These are phyloP conservation scores for Neurospora sp. DNA, from an alignment of 495 filamentous ascomycete genomes.

Conservation along the genomic window DNA sequence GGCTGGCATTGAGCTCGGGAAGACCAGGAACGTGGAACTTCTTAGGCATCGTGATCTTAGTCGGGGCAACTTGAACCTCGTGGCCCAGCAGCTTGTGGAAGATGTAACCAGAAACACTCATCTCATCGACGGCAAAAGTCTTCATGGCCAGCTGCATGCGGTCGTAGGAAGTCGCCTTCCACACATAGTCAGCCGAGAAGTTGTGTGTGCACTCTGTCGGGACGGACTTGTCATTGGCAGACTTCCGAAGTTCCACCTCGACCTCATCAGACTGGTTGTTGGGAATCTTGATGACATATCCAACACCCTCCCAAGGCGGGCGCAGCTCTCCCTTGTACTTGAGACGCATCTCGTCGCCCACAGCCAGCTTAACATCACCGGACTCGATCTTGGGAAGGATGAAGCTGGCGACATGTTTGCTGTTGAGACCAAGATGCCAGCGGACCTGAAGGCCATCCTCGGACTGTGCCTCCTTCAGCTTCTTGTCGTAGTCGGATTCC, in stretches of 20 bases:
- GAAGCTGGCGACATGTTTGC: slow-evolving; percentile 95
- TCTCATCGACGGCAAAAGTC: slow-evolving; percentile 95
- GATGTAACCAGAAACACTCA: slow-evolving; percentile 97
- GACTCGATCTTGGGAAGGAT: slow-evolving; percentile 94
- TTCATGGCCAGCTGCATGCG: slow-evolving; percentile 99
- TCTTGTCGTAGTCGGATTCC: slow-evolving; percentile 98
- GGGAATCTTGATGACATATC: slow-evolving; percentile 98
- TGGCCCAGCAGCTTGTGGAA: slow-evolving; percentile 96
- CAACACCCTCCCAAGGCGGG: slow-evolving; percentile 92
- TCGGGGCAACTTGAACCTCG: slow-evolving; percentile 87
- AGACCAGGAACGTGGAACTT: slow-evolving; percentile 95
- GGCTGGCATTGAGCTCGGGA: slow-evolving; percentile 89
- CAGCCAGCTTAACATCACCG: slow-evolving; percentile 94
- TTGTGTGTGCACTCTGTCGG: slow-evolving; percentile 97
- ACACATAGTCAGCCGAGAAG: slow-evolving; percentile 97
- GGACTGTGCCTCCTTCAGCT: slow-evolving; percentile 95
- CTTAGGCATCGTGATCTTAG: slow-evolving; percentile 94
- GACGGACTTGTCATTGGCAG: slow-evolving; percentile 76
- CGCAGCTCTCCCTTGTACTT: slow-evolving; percentile 94
- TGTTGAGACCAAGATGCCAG: slow-evolving; percentile 95
- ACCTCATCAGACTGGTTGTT: slow-evolving; percentile 99
- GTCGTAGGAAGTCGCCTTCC: slow-evolving; percentile 98
- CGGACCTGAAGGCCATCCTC: slow-evolving; percentile 89
- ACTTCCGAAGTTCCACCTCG: slow-evolving; percentile 76
- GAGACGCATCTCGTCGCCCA: slow-evolving; percentile 96